phyloP scores from a whole-genome alignment of 2,329 filamentous ascomycete species.

The Neobulgaria alba region DNA sequence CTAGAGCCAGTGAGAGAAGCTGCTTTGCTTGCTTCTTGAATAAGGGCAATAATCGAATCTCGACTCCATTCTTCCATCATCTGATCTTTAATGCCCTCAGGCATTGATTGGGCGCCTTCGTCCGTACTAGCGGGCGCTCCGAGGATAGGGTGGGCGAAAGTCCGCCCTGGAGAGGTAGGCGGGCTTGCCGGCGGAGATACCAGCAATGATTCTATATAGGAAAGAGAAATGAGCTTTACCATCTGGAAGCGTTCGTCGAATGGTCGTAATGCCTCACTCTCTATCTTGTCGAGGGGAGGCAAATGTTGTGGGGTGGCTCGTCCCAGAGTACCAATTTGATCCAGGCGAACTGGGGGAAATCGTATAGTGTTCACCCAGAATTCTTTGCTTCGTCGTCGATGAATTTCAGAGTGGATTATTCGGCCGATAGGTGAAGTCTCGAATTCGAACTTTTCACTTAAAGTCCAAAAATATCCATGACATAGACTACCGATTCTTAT shows the following conservation, averaged over 20 bases:
- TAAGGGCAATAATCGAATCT: constrained; percentile 59
- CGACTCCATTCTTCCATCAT: constrained; percentile 75
- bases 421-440: constrained; percentile 60
- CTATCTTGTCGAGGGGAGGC: constrained; percentile 40
- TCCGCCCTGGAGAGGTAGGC: constrained; percentile 58
- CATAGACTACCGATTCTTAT: constrained; percentile 76
- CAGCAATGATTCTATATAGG: constrained; percentile 53
- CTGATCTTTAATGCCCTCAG: constrained; percentile 59
- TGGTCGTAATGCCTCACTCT: constrained; percentile 57
- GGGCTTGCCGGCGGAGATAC: constrained; percentile 62
- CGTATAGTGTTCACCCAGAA: constrained; percentile 73
- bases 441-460: constrained; percentile 71
- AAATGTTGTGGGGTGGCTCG: constrained; percentile 35
- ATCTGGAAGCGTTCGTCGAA: constrained; percentile 67
- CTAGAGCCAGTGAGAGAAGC: constrained; percentile 70
- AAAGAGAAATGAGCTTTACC: constrained; percentile 63
- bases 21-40: constrained; percentile 61
- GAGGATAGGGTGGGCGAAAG: constrained; percentile 53
- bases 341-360: constrained; percentile 58
- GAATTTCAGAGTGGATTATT: constrained; percentile 68
- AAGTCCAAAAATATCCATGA: constrained; percentile 79
- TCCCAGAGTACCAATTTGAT: constrained; percentile 50
- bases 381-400: constrained; percentile 60
- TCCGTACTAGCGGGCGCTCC: constrained; percentile 36
- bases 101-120: constrained; percentile 47